Evolutionary conservation across 345 rosid genomes (phyloP).

Genomic region (Melastoma malabathricum): DNA sequence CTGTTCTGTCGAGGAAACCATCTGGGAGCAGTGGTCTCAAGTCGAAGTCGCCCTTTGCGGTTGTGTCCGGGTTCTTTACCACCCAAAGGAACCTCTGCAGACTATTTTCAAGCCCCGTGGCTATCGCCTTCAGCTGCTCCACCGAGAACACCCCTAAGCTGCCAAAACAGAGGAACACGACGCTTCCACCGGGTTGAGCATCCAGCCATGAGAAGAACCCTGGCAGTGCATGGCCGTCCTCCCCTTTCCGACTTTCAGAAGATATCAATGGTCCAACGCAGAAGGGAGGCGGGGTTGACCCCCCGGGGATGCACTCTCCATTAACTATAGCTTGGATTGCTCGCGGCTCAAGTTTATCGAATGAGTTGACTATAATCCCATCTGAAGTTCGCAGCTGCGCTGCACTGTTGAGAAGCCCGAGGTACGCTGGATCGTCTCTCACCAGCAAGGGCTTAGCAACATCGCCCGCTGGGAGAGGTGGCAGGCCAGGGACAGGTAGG

Average conservation of each 20-base stretch:
- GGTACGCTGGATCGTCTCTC: constrained; percentile 13
- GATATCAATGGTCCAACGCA: constrained; percentile 48
- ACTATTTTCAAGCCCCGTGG: constrained; percentile 36
- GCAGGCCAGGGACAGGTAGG: constrained; percentile 30
- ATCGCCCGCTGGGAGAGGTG: constrained; percentile 18
- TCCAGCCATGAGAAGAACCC: constrained; percentile 37
- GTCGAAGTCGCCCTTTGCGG: constrained; percentile 10
- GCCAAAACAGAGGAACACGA: constrained; percentile 51
- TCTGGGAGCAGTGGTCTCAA: constrained; percentile 23
- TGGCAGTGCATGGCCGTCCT: neutral
- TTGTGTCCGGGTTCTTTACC: constrained; percentile 23
- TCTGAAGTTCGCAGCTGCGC: constrained; percentile 10
- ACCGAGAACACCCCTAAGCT: constrained; percentile 36
- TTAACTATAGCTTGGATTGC: constrained; percentile 21
- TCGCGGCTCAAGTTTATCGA: constrained; percentile 34
- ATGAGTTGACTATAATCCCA: constrained; percentile 48
- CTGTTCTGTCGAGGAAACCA: constrained; percentile 27
- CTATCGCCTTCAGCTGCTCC: constrained; percentile 31
- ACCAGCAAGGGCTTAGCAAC: constrained; percentile 12
- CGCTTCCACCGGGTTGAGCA: constrained; percentile 28
- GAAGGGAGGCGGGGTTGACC: constrained; percentile 24
- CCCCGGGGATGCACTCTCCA: constrained; percentile 27
- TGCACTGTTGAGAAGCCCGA: too few species aligned
- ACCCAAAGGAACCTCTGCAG: constrained; percentile 44
- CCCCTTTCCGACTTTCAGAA: neutral